Percentiles rank a stretch among this genome's conserved stretches.
Conservation (phyloP, 2,329 filamentous ascomycete genomes). For the Nothophaeocryptopus gaeumannii region DNA sequence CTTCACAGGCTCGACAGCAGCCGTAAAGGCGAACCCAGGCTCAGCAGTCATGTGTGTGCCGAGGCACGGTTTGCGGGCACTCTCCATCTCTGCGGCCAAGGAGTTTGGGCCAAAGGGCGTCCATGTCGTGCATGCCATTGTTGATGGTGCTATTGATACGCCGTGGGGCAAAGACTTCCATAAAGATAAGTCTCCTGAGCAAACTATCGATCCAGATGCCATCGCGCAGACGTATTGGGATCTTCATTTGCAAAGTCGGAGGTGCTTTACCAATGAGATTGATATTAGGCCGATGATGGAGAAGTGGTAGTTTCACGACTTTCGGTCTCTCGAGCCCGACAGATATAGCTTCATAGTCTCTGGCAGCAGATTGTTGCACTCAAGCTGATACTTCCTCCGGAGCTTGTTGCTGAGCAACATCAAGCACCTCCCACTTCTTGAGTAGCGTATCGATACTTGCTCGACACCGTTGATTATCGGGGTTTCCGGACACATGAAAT, state of each 20-base stretch:
- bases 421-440: too few species aligned
- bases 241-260: slow-evolving; percentile 73
- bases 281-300: slow-evolving; percentile 76
- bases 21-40: slow-evolving; percentile 59
- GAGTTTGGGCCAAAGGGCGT: slow-evolving; percentile 82
- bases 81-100: slow-evolving; percentile 70
- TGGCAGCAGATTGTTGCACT: too few species aligned
- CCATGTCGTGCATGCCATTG: slow-evolving; percentile 73
- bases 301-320: slow-evolving; percentile 60
- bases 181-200: slow-evolving; percentile 54
- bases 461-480: too few species aligned
- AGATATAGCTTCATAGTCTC: too few species aligned
- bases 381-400: too few species aligned
- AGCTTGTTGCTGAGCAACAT: too few species aligned
- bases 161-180: slow-evolving; percentile 62
- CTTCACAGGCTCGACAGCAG: slow-evolving; percentile 81
- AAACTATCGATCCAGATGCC: slow-evolving; percentile 72
- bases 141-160: slow-evolving; percentile 77
- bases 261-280: slow-evolving; percentile 75
- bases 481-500: too few species aligned
- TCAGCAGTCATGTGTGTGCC: slow-evolving; percentile 63
- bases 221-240: slow-evolving; percentile 85
- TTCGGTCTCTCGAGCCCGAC: too few species aligned
- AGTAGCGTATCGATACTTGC: too few species aligned
- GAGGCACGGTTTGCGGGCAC: slow-evolving; percentile 47